Base-by-base conservation (phyloP, 2,329 filamentous ascomycete genomes). In the Onygena corvina region DNA sequence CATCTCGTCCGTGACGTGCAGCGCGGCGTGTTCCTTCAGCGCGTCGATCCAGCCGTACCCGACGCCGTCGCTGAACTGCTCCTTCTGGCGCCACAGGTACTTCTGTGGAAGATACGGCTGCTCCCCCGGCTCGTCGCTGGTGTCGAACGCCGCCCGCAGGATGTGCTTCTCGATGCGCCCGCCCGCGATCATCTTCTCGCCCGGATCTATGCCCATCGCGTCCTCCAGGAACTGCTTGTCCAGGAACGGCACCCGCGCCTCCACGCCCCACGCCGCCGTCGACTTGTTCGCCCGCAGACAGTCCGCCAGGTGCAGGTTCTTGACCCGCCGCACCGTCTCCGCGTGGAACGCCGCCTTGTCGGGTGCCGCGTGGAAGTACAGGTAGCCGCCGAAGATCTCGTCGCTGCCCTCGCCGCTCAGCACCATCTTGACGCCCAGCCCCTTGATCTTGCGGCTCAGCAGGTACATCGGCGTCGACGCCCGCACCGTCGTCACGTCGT, bases 341-440 rank as follows among this genome's bases (percentile, higher is more conserved):
- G 84, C 81, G 73, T 98, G 92, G 76, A 98, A 93, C n/a, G 81
- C 84, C 60, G 84, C 79, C 74, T 84, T 90, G 75, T 87, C 77
- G 18, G 92, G 92, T 1, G 92, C 92, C 53, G 83, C 85, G 69
- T 94, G 88, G 80, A 98, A 98, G 76, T 98, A 98, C 16, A 98
- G 80, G 70, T 98, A 98, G 48, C 92, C 92, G 55, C 92, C 92
- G 59, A 96, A 96, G 66, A 95, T 95, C 72, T 98, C 92, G 67
- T 98, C 92, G 62, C 85, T 92, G 46, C 92, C 92, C 71, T 98
- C 92, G 54, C 92, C 92, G 61, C 85, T 93, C 54, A 98, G 77
- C 50, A 98, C 92, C 92, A 98, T 98, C 80, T 98, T 98, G 64
- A 98, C 86, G 56, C 92, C 92, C 82, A 95, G 90, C 30, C 89